phyloP scores from a whole-genome alignment of 148 eudicot species.

The Silene conica region DNA sequence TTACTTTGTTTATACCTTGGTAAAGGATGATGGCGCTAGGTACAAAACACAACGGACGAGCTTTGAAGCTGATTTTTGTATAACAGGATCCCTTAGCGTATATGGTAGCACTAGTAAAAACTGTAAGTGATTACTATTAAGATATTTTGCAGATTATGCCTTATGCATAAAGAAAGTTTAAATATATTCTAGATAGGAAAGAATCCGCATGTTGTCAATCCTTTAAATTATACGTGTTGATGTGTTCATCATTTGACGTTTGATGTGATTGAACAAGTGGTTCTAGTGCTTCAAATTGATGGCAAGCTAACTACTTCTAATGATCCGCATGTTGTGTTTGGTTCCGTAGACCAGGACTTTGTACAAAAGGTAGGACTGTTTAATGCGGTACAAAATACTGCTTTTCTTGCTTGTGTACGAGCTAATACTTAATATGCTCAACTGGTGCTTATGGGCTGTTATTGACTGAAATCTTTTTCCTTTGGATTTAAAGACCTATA shows the following conservation, averaged over 20 bases:
- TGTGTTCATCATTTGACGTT: not conserved
- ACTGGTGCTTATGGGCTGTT: not conserved
- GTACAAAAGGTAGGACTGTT: conserved; percentile 53
- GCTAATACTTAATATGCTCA: not conserved
- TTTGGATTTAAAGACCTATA: not conserved
- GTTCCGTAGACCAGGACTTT: conserved; percentile 60
- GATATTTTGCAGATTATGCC: too few species aligned
- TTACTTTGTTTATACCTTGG: conserved; percentile 6
- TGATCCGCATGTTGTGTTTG: conserved; percentile 86
- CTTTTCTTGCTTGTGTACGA: conserved; percentile 7
- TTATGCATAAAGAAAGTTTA: too few species aligned
- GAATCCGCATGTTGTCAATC: not conserved
- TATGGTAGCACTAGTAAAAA: too few species aligned
- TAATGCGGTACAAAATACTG: not conserved
- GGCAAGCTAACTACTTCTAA: conserved; percentile 75
- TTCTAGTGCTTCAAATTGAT: conserved; percentile 71
- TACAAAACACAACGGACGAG: too few species aligned
- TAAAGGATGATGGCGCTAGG: conserved; percentile 18
- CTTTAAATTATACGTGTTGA: not conserved
- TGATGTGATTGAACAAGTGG: conserved; percentile 42
- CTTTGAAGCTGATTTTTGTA: too few species aligned
- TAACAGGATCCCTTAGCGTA: too few species aligned
- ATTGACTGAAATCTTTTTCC: not conserved
- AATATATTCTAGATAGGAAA: too few species aligned
- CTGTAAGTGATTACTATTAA: too few species aligned